These are phyloP conservation scores for Emmonsiellopsis sp. DNA, from an alignment of 2,329 filamentous ascomycete species.

Conservation along the genomic window DNA sequence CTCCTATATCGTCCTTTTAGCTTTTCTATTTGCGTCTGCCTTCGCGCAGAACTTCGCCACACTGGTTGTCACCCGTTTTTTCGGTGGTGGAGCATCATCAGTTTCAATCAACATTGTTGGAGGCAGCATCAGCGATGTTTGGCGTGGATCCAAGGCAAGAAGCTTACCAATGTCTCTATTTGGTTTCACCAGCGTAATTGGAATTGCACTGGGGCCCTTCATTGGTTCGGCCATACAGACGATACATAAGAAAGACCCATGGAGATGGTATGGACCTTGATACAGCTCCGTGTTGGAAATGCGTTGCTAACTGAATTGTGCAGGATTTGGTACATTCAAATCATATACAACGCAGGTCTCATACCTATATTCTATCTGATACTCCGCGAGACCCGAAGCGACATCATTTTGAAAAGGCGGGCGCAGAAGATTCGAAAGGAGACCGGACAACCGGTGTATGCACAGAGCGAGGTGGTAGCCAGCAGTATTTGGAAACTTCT, in stretches of 20 bases:
- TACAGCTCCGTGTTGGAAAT: conserved; percentile 13
- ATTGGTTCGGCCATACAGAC: conserved; percentile 31
- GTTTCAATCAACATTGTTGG: conserved; percentile 34
- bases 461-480: conserved; percentile 18
- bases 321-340: conserved; percentile 38
- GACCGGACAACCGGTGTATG: conserved; percentile 22
- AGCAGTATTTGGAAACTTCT: conserved; percentile 15
- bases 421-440: conserved; percentile 30
- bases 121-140: conserved; percentile 26
- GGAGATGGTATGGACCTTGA: conserved; percentile 27
- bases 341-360: conserved; percentile 33
- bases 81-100: conserved; percentile 35
- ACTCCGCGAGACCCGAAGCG: conserved; percentile 32
- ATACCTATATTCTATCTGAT: conserved; percentile 34
- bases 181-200: conserved; percentile 34
- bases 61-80: conserved; percentile 34
- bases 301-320: neutral
- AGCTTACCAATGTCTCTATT: conserved; percentile 36
- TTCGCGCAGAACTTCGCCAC: conserved; percentile 38
- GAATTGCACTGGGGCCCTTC: conserved; percentile 36
- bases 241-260: conserved; percentile 24
- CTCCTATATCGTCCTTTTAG: conserved; percentile 31
- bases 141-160: conserved; percentile 28
- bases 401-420: conserved; percentile 32
- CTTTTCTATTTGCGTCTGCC: conserved; percentile 34